Conservation (phyloP, 1,284 basidiomycete species). For the Baeospora myosura region DNA sequence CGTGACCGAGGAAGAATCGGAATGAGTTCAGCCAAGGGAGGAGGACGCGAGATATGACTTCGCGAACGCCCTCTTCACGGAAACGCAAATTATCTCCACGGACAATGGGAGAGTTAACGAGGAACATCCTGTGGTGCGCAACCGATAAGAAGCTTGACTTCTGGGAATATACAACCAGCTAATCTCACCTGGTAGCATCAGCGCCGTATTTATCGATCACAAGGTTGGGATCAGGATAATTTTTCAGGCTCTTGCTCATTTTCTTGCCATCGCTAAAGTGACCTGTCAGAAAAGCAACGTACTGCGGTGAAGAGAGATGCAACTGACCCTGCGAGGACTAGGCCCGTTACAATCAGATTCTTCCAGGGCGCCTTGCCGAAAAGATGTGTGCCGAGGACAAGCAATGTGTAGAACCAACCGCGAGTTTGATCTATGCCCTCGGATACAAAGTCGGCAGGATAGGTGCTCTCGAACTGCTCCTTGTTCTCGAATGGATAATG, state of each 20-base stretch:
- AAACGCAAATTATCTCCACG: slow-evolving; percentile 97
- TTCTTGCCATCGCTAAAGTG: slow-evolving; percentile 87
- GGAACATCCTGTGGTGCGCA: slow-evolving; percentile 75
- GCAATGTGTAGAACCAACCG: slow-evolving; percentile 99
- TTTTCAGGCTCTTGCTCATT: slow-evolving; percentile 98
- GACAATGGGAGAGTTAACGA: slow-evolving; percentile 98
- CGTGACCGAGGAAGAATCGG: slow-evolving; percentile 99
- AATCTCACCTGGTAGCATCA: slow-evolving; percentile 79
- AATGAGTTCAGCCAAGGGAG: slow-evolving; percentile 99
- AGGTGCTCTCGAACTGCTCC: slow-evolving; percentile 76
- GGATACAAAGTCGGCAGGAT: slow-evolving; percentile 97
- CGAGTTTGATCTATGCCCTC: slow-evolving; percentile 96
- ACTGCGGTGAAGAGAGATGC: not conserved
- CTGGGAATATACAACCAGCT: not conserved
- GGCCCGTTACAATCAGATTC: slow-evolving; percentile 94
- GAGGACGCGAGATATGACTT: slow-evolving; percentile 91
- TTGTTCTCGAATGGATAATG: slow-evolving; percentile 99
- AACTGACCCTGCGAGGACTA: slow-evolving; percentile 86
- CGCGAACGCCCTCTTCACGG: slow-evolving; percentile 96
- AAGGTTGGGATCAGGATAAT: slow-evolving; percentile 96
- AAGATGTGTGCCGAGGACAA: slow-evolving; percentile 92
- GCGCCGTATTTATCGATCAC: slow-evolving; percentile 92
- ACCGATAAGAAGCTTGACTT: slow-evolving; percentile 3
- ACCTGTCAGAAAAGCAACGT: slow-evolving; percentile 1
- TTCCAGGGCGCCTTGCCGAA: slow-evolving; percentile 96